Evolutionary conservation across 306 rosid genomes (phyloP), one percentile per base, ranked within the genome.

Genomic region (Styphnolobium japonicum): DNA sequence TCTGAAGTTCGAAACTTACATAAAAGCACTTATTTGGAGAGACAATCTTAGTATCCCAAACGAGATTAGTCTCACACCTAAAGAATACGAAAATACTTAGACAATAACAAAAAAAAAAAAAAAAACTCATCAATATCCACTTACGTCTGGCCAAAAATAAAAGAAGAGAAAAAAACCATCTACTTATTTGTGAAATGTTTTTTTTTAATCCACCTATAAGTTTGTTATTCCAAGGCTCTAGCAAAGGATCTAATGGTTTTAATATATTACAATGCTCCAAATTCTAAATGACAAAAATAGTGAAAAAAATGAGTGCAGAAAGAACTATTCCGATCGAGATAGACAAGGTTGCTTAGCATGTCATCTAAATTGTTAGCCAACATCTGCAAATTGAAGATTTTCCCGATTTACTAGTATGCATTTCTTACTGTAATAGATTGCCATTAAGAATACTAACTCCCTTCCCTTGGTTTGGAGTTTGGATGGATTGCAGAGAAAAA

Each of bases 401-500:
- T 14, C 23, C n/a, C 0, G 40, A 64, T 63, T 33, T 23, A 46
- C 7, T 27, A 8, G 29, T 14, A 43, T 16, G 33, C 43, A 9
- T 19, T 76, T 49, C 46, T 29, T 45, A 46, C 19, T 1, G 61
- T 12, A 57, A 75, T 22, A 21, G 77, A 37, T 73, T 45, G 36
- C 29, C 61, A 60, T 5, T 21, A 43, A n/a, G n/a, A n/a, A 42
- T 42, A 6, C n/a, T 56, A 55, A 11, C 1, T 7, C 34, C 77
- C 4, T 55, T 55, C n/a, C 66, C 52, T 53, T 53, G 77, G 7
- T 53, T 71, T 71, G 36, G 36, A n/a, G n/a, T n/a, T n/a, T n/a
- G n/a, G n/a, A n/a, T n/a, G n/a, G n/a, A n/a, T 27, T 31, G 19
- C 57, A 74, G 57, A 62, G 45, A 74, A 74, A 71, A 71, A 21